Evolutionary conservation across 108 stramenopile genomes (phyloP).

Genomic region (Skeletonema menzelii): DNA sequence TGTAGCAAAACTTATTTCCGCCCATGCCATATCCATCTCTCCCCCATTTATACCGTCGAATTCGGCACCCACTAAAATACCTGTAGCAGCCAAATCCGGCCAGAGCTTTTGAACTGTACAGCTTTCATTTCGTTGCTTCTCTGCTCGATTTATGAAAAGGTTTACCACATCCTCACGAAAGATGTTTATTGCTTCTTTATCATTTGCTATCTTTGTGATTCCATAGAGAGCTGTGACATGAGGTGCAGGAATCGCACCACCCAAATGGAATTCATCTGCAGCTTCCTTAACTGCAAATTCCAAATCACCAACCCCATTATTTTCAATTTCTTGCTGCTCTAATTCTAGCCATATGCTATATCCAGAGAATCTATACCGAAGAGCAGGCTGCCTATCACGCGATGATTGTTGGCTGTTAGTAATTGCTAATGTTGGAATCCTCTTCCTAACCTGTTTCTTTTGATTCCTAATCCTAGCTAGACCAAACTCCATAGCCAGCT

Average conservation of each 20-base stretch:
- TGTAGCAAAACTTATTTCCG: slow-evolving; percentile 33
- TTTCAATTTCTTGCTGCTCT: slow-evolving; percentile 28
- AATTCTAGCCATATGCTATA: slow-evolving; percentile 48
- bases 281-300: slow-evolving; percentile 27
- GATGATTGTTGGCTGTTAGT: not conserved
- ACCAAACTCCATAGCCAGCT: not conserved
- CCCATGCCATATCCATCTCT: slow-evolving; percentile 53
- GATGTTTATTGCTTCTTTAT: slow-evolving; percentile 15
- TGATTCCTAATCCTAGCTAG: not conserved
- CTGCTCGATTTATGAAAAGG: slow-evolving; percentile 10
- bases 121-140: slow-evolving; percentile 9
- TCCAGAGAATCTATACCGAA: slow-evolving; percentile 43
- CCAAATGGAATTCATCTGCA: slow-evolving; percentile 20
- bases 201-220: slow-evolving; percentile 19
- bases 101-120: slow-evolving; percentile 9
- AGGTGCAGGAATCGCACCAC: slow-evolving; percentile 32
- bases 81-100: slow-evolving; percentile 36
- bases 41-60: slow-evolving; percentile 40
- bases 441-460: not conserved
- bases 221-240: slow-evolving; percentile 49
- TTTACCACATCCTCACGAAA: slow-evolving; percentile 28
- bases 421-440: not conserved
- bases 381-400: slow-evolving; percentile 12
- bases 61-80: slow-evolving; percentile 27
- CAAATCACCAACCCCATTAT: slow-evolving; percentile 26